Percentiles rank a stretch among this genome's conserved stretches.
Evolutionary conservation across 2,329 filamentous ascomycete genomes (phyloP).

Genomic region (Juglanconis sp.): DNA sequence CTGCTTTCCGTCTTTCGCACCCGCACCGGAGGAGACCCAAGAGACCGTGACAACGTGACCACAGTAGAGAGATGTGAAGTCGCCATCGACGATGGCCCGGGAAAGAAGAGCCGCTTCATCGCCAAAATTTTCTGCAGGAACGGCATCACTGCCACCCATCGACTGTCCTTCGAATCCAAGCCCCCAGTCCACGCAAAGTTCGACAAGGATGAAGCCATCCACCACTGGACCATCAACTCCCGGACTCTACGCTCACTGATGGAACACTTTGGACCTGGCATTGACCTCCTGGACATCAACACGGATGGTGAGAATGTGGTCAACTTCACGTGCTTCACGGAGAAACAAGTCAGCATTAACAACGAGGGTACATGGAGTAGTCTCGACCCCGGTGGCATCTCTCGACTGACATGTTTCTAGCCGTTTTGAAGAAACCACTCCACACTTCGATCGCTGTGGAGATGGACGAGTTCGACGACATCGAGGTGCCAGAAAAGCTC

Average conservation of each 20-base stretch:
- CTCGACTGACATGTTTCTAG: slow-evolving; percentile 35
- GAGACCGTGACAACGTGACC: slow-evolving; percentile 61
- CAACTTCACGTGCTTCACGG: slow-evolving; percentile 78
- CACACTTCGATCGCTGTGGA: slow-evolving; percentile 78
- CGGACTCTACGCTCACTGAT: slow-evolving; percentile 70
- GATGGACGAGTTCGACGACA: slow-evolving; percentile 72
- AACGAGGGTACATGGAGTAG: slow-evolving; percentile 43
- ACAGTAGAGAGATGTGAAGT: slow-evolving; percentile 74
- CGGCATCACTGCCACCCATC: slow-evolving; percentile 74
- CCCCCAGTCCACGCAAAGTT: slow-evolving; percentile 77
- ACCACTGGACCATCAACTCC: slow-evolving; percentile 71
- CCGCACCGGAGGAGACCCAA: slow-evolving; percentile 55
- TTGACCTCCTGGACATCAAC: slow-evolving; percentile 77
- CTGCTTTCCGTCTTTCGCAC: slow-evolving; percentile 73
- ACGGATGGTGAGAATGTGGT: slow-evolving; percentile 68
- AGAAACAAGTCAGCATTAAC: slow-evolving; percentile 66
- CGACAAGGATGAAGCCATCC: slow-evolving; percentile 60
- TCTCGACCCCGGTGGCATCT: not conserved
- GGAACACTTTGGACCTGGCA: slow-evolving; percentile 77
- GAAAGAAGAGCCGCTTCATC: slow-evolving; percentile 70
- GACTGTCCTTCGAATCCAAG: slow-evolving; percentile 69
- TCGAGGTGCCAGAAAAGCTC: slow-evolving; percentile 69
- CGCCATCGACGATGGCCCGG: slow-evolving; percentile 66
- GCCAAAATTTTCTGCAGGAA: slow-evolving; percentile 73
- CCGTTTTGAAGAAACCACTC: slow-evolving; percentile 74